phyloP scores from a whole-genome alignment of 345 rosid species.

The Citropsis articulata region DNA sequence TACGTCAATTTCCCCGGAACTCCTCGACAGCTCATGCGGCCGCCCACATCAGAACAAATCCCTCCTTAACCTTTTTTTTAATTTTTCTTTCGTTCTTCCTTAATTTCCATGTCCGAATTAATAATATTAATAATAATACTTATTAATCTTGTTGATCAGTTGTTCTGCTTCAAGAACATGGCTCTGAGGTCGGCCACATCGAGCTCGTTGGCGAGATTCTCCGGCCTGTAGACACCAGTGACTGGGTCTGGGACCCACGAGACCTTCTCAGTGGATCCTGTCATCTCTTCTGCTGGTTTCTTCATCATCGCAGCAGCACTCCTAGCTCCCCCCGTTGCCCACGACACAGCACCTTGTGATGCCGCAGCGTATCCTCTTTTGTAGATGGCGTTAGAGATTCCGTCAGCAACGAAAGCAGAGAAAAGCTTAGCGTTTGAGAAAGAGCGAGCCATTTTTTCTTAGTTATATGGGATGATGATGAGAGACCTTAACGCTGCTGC shows the following conservation, averaged over 20 bases:
- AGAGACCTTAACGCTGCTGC: slow-evolving; percentile 15
- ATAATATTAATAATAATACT: no score
- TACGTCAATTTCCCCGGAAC: background rate
- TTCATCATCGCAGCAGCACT: slow-evolving; percentile 25
- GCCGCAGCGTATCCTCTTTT: slow-evolving; percentile 44
- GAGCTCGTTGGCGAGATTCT: slow-evolving; percentile 51
- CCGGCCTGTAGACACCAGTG: slow-evolving; percentile 85
- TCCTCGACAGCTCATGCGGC: background rate
- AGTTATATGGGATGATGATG: background rate
- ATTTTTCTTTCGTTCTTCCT: background rate
- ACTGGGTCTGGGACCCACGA: slow-evolving; percentile 86
- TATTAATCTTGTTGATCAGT: no score
- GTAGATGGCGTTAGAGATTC: slow-evolving; percentile 31
- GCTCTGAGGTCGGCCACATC: slow-evolving; percentile 73
- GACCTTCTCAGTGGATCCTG: slow-evolving; percentile 38
- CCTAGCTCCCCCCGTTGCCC: slow-evolving; percentile 20
- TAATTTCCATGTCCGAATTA: no score
- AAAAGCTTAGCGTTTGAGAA: slow-evolving; percentile 40
- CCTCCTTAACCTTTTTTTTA: background rate
- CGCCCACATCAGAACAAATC: background rate
- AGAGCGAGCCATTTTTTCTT: slow-evolving; percentile 46
- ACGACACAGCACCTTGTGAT: slow-evolving; percentile 25
- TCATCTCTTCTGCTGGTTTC: slow-evolving; percentile 48
- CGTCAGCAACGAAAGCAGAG: slow-evolving; percentile 32
- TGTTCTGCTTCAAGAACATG: slow-evolving; percentile 47